These are phyloP conservation scores for Styphnolobium japonicum DNA, from an alignment of 306 rosid species.

Conservation along the genomic window DNA sequence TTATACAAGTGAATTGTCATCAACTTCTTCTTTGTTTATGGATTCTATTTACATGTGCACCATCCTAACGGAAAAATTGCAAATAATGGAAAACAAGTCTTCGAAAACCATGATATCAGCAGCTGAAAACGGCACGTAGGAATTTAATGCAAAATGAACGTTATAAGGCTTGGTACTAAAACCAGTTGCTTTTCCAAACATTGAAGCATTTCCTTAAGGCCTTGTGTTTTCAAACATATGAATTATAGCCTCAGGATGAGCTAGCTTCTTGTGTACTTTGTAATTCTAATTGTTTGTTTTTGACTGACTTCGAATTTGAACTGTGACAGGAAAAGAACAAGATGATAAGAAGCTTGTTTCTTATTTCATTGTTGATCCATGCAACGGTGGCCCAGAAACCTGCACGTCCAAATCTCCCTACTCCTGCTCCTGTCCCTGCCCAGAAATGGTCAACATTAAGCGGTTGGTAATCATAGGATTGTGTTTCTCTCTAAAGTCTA, in stretches of 20 bases:
- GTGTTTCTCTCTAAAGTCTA: not conserved
- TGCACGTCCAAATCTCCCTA: not conserved
- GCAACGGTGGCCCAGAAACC: slow-evolving; percentile 35
- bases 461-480: slow-evolving; percentile 44
- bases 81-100: not conserved
- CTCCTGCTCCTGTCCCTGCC: not conserved
- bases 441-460: slow-evolving; percentile 65
- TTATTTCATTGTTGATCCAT: slow-evolving; percentile 45
- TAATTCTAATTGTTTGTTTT: not conserved
- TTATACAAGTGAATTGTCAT: not conserved
- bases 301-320: not conserved
- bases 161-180: not conserved
- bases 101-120: not conserved
- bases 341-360: slow-evolving; percentile 48
- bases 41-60: not conserved
- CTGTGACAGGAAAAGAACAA: slow-evolving; percentile 36
- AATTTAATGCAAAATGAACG: not conserved
- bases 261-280: not conserved
- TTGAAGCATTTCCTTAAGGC: not conserved
- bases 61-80: not conserved
- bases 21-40: not conserved
- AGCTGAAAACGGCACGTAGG: not conserved
- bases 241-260: not conserved
- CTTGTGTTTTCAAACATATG: not conserved
- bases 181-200: not conserved